Percentiles rank a stretch among this genome's conserved stretches.
Conservation (phyloP, 345 rosid genomes). For the Bruguiera gymnorhiza region DNA sequence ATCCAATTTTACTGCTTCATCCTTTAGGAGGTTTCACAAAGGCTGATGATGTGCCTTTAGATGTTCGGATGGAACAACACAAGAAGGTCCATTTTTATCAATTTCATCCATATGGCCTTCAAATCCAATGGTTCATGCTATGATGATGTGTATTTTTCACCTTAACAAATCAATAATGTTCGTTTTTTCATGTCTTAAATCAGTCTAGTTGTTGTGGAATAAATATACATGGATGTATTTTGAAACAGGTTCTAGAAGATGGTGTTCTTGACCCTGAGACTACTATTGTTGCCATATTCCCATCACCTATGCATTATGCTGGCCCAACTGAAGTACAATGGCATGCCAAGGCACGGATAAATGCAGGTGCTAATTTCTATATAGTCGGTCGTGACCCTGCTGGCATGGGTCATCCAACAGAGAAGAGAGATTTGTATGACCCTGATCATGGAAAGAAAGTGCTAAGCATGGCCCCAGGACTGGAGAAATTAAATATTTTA, state of each 20-base stretch:
- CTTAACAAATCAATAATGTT: neutral
- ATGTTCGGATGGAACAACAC: constrained; percentile 95
- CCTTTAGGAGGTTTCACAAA: constrained; percentile 95
- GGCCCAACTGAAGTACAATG: constrained; percentile 99
- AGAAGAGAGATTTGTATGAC: constrained; percentile 90
- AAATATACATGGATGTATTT: constrained; percentile 1
- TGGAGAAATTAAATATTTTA: constrained; percentile 87
- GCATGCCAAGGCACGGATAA: constrained; percentile 97
- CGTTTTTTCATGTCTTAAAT: neutral
- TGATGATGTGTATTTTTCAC: no score
- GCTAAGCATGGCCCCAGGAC: constrained; percentile 96
- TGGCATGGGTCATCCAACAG: constrained; percentile 95
- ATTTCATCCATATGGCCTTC: neutral
- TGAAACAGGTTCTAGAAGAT: constrained; percentile 75
- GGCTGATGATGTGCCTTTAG: constrained; percentile 93
- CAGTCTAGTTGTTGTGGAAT: neutral
- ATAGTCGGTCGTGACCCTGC: constrained; percentile 99
- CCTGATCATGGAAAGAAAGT: constrained; percentile 98
- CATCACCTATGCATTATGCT: constrained; percentile 97
- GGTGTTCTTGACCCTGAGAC: constrained; percentile 89
- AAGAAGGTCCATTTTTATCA: constrained; percentile 53
- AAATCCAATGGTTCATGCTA: neutral
- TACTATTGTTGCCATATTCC: constrained; percentile 89
- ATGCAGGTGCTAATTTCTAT: constrained; percentile 96
- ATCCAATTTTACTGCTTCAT: constrained; percentile 86